Percentiles rank a stretch among this genome's conserved stretches.
These are phyloP conservation scores for Colletotrichum siamense DNA, from an alignment of 2,329 filamentous ascomycete species.

Conservation along the genomic window DNA sequence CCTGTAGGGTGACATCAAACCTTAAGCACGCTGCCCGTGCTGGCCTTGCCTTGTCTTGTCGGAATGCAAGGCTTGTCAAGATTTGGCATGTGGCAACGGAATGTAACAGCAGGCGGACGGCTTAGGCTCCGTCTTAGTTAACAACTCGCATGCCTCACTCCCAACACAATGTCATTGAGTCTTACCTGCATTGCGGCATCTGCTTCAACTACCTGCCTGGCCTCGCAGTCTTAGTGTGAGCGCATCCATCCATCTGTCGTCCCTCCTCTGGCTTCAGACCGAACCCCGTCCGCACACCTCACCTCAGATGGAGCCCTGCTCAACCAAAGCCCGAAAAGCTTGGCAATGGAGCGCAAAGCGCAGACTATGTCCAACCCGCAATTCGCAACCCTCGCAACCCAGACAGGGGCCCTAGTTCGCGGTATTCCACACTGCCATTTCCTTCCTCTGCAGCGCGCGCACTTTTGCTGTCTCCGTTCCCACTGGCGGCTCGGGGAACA, in stretches of 20 bases:
- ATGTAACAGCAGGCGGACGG: background rate
- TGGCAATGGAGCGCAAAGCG: background rate
- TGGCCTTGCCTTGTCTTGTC: background rate
- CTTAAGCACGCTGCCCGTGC: slow-evolving; percentile 10
- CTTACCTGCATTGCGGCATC: background rate
- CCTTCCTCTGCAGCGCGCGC: background rate
- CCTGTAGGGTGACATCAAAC: slow-evolving; percentile 10
- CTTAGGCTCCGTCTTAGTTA: background rate
- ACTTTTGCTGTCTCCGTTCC: background rate
- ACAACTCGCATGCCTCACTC: background rate
- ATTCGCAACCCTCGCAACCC: background rate
- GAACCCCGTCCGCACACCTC: background rate
- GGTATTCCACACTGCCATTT: background rate
- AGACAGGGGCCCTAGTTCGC: background rate
- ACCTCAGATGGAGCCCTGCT: background rate
- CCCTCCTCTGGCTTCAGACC: background rate
- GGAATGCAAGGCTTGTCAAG: background rate
- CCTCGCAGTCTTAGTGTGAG: background rate
- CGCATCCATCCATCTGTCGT: background rate
- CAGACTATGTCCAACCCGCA: background rate
- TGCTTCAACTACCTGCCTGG: background rate
- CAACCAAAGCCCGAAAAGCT: background rate
- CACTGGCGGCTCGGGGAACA: background rate
- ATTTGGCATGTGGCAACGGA: background rate
- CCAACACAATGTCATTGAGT: background rate